Conservation (phyloP, 2,329 filamentous ascomycete species). For the Aaosphaeria arxii region DNA sequence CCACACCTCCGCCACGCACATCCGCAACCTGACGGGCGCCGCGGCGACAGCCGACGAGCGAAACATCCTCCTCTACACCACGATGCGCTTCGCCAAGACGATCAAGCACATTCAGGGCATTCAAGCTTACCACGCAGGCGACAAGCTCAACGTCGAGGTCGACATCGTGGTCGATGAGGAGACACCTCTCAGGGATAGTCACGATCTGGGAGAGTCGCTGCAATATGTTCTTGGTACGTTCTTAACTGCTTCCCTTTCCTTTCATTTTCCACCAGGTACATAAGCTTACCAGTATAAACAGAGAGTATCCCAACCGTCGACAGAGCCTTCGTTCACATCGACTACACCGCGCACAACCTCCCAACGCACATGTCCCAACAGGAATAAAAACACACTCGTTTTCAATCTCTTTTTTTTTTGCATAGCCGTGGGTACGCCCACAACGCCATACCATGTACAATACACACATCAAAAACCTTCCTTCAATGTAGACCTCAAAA, state of each 20-base stretch:
- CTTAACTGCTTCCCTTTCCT: neutral
- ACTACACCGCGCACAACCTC: constrained; percentile 50
- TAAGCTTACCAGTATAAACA: constrained; percentile 2
- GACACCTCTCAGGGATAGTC: constrained; percentile 73
- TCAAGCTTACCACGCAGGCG: constrained; percentile 80
- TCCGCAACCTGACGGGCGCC: constrained; percentile 76
- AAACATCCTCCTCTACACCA: constrained; percentile 83
- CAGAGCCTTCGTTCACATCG: constrained; percentile 52
- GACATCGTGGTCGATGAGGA: constrained; percentile 79
- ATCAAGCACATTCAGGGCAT: constrained; percentile 84
- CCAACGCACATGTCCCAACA: constrained; percentile 52
- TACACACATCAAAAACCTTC: neutral
- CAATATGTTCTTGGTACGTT: constrained; percentile 69
- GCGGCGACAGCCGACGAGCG: constrained; percentile 77
- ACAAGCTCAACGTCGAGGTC: constrained; percentile 80
- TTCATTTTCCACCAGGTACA: neutral
- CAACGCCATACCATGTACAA: too few species aligned
- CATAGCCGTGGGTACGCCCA: too few species aligned
- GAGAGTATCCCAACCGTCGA: constrained; percentile 75
- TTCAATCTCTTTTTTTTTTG: too few species aligned
- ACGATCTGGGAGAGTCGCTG: constrained; percentile 74
- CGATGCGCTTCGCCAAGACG: constrained; percentile 87
- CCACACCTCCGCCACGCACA: constrained; percentile 69
- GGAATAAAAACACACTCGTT: constrained; percentile 17
- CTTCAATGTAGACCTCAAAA: neutral